phyloP scores from a whole-genome alignment of 768 basidiomycete genomes.

The Tricholoma saponaceum region DNA sequence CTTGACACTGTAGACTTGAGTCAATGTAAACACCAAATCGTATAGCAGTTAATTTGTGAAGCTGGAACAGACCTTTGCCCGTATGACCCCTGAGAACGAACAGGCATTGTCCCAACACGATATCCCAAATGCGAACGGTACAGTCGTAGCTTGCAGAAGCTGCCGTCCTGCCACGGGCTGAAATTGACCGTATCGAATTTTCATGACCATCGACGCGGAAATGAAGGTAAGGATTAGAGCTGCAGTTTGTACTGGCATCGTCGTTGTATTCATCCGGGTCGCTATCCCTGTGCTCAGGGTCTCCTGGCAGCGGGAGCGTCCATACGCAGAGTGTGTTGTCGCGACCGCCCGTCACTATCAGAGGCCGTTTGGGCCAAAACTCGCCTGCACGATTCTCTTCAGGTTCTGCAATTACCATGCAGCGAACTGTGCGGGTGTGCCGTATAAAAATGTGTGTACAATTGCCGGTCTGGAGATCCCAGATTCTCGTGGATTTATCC shows the following conservation, averaged over 20 bases:
- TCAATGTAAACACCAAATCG: background rate
- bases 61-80: constrained; percentile 65
- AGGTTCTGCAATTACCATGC: constrained; percentile 93
- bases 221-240: constrained; percentile 85
- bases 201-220: constrained; percentile 84
- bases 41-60: background rate
- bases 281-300: constrained; percentile 67
- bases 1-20: constrained; percentile 89
- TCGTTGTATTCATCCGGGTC: constrained; percentile 45
- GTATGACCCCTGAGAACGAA: constrained; percentile 84
- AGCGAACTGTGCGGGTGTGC: constrained; percentile 94
- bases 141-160: constrained; percentile 97
- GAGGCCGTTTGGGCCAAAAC: constrained; percentile 61
- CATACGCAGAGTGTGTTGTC: constrained; percentile 64
- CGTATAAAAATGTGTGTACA: constrained; percentile 95
- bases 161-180: constrained; percentile 82
- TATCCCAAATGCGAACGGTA: constrained; percentile 94
- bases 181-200: constrained; percentile 86
- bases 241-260: constrained; percentile 40
- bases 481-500: constrained; percentile 88
- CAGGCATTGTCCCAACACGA: constrained; percentile 75
- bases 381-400: constrained; percentile 61
- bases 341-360: constrained; percentile 73
- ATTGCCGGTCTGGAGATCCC: constrained; percentile 74
- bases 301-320: constrained; percentile 54